Percentiles rank a stretch among this genome's conserved stretches.
Conservation (phyloP, 2,329 filamentous ascomycete species). For the Aspergillus quadricinctus region DNA sequence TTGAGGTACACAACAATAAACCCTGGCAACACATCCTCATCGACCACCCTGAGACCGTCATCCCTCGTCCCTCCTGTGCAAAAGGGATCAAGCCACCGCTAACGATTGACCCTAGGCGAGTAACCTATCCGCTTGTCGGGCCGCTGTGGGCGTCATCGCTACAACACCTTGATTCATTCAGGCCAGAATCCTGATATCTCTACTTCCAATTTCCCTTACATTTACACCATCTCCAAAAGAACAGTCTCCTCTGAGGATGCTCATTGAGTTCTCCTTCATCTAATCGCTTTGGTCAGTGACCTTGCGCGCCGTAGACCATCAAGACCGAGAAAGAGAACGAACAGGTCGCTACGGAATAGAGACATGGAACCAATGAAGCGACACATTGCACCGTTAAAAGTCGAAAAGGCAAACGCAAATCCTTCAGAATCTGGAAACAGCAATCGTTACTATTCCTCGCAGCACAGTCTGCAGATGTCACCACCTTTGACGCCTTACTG, state of each 20-base stretch:
- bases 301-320: constrained; percentile 14
- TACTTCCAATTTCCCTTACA: background rate
- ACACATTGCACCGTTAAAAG: constrained; percentile 36
- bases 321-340: background rate
- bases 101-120: constrained; percentile 1
- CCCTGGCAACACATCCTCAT: constrained; percentile 15
- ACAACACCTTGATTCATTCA: background rate
- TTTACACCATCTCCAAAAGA: background rate
- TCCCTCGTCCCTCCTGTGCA: constrained; percentile 11
- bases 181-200: background rate
- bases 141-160: background rate
- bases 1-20: constrained; percentile 12
- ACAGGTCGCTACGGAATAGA: constrained; percentile 7
- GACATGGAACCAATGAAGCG: constrained; percentile 33
- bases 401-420: constrained; percentile 31
- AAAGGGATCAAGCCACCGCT: constrained; percentile 8
- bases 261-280: constrained; percentile 19
- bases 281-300: constrained; percentile 31
- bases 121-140: background rate
- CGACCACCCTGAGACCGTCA: constrained; percentile 10
- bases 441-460: constrained; percentile 21
- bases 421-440: constrained; percentile 3
- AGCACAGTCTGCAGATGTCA: constrained; percentile 58
- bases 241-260: constrained; percentile 21
- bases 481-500: constrained; percentile 66